phyloP scores from a whole-genome alignment of 176 grass and related monocot species.

The Neostapfia colusana region DNA sequence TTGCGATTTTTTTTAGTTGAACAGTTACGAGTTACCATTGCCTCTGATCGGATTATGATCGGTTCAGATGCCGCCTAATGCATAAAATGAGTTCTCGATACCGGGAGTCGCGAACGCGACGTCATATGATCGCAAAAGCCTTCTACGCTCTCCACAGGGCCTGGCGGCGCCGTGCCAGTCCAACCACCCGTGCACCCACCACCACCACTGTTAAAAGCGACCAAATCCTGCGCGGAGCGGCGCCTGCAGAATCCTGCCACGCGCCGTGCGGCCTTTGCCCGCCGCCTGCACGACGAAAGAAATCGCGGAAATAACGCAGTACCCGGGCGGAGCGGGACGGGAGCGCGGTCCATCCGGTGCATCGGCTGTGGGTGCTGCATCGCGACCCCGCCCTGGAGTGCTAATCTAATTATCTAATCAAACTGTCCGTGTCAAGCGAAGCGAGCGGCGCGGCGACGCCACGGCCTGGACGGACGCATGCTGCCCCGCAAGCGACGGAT shows the following conservation, averaged over 20 bases:
- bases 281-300: constrained; percentile 2
- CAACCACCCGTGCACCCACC: background rate
- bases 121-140: constrained; percentile 18
- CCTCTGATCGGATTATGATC: no score
- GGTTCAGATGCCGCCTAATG: no score
- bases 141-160: background rate
- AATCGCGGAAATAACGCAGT: background rate
- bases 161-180: background rate
- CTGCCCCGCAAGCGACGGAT: constrained; percentile 4
- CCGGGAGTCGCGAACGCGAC: constrained; percentile 22
- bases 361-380: background rate
- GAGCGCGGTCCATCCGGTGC: no score
- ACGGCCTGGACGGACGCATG: background rate
- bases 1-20: no score
- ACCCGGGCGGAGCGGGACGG: background rate
- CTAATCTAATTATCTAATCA: background rate
- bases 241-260: constrained; percentile 22
- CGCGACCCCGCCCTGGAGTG: background rate
- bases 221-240: constrained; percentile 32
- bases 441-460: background rate
- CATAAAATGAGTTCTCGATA: no score
- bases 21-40: no score
- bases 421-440: background rate
- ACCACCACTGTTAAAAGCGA: background rate
- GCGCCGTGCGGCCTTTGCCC: background rate